Percentiles rank a stretch among this genome's conserved stretches.
These are phyloP conservation scores for Xerocomellus chrysenteron DNA, from an alignment of 768 basidiomycete genomes.

Conservation along the genomic window DNA sequence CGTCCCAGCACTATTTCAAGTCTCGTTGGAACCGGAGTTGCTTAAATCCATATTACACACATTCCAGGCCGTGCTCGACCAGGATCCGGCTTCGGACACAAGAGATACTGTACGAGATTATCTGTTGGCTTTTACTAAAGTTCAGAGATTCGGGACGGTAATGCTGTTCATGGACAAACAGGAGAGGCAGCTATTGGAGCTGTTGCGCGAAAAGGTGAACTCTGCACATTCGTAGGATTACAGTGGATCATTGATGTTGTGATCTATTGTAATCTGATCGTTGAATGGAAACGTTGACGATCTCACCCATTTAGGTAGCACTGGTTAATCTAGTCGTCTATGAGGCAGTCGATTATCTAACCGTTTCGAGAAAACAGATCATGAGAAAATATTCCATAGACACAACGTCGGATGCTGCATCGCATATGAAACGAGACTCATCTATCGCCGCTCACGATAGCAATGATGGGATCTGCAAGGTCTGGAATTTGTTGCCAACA, in stretches of 20 bases:
- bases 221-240: constrained; percentile 2
- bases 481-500: too few species aligned
- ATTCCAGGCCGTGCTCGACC: constrained; percentile 38
- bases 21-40: constrained; percentile 64
- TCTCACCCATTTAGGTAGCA: too few species aligned
- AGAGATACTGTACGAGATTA: constrained; percentile 41
- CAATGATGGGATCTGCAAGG: too few species aligned
- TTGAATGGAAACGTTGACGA: too few species aligned
- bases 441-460: too few species aligned
- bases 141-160: constrained; percentile 64
- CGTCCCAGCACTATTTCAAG: constrained; percentile 64
- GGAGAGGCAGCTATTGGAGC: constrained; percentile 51
- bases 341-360: too few species aligned
- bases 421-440: too few species aligned
- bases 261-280: not conserved
- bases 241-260: not conserved
- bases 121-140: constrained; percentile 49
- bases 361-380: too few species aligned
- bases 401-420: too few species aligned
- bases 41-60: constrained; percentile 57
- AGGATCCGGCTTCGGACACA: constrained; percentile 8
- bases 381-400: too few species aligned
- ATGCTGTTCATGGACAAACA: constrained; percentile 56
- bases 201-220: constrained; percentile 42
- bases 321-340: too few species aligned